phyloP scores from a whole-genome alignment of 208 protist genomes.

The Acanthamoeba triangularis region DNA sequence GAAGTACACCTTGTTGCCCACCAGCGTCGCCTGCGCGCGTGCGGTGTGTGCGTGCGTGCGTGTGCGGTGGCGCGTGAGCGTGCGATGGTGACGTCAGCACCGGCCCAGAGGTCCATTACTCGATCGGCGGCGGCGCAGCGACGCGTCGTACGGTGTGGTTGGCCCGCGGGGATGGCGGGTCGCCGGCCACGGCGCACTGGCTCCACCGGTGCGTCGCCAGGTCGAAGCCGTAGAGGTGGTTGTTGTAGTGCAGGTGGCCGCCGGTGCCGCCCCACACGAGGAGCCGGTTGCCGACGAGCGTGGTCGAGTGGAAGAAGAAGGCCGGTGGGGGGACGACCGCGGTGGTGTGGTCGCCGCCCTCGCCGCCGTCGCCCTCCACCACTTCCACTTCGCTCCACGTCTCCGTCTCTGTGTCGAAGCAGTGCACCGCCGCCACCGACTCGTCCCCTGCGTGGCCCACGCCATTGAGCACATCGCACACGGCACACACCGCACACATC shows the following conservation, averaged over 20 bases:
- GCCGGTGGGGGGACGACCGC: neutral
- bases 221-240: slow-evolving; percentile 9
- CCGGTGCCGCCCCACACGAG: neutral
- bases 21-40: neutral
- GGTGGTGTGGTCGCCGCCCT: no score
- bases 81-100: no score
- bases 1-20: neutral
- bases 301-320: neutral
- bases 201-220: neutral
- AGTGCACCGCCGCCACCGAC: neutral
- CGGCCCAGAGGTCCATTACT: no score
- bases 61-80: neutral
- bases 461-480: neutral
- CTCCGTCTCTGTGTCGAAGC: slow-evolving; percentile 12
- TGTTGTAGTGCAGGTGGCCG: neutral
- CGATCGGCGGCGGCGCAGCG: neutral
- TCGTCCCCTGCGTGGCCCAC: neutral
- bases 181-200: neutral
- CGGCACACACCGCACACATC: neutral
- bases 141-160: neutral
- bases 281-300: neutral
- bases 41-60: neutral
- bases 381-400: neutral
- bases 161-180: neutral
- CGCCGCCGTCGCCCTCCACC: neutral